A percentile compares a stretch with the other conserved stretches of the same genome.
phyloP scores from a whole-genome alignment of 805 yeast species.

The Candida sakaeoensis region DNA sequence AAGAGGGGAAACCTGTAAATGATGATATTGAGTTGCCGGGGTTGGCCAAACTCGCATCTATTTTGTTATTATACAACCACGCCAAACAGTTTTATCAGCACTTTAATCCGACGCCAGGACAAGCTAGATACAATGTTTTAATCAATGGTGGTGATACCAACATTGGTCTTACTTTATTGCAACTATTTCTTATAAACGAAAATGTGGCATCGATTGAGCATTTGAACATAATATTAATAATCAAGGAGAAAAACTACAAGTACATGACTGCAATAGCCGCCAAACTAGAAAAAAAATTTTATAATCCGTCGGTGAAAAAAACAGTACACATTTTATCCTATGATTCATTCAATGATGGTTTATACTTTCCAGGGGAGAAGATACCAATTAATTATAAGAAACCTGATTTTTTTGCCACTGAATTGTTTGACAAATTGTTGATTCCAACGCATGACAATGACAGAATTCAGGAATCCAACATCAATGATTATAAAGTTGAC shows the following conservation, averaged over 20 bases:
- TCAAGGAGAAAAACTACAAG: conserved; percentile 19
- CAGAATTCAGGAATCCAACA: conserved; percentile 16
- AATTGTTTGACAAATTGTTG: conserved; percentile 28
- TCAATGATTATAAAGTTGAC: conserved; percentile 30
- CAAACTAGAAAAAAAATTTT: conserved; percentile 14
- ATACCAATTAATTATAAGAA: conserved; percentile 33
- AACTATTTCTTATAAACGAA: conserved; percentile 17
- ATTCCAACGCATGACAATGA: conserved; percentile 16
- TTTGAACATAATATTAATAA: conserved; percentile 27
- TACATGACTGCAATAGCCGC: conserved; percentile 20
- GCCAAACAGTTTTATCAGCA: conserved; percentile 34
- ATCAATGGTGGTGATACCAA: conserved; percentile 44
- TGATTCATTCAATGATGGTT: conserved; percentile 32
- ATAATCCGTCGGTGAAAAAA: conserved; percentile 19
- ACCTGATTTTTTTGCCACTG: conserved; percentile 35
- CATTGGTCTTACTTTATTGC: conserved; percentile 34
- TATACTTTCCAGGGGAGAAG: conserved; percentile 32
- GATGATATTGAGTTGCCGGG: conserved; percentile 18
- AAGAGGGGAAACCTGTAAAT: conserved; percentile 9
- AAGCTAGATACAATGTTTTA: conserved; percentile 24
- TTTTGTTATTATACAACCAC: conserved; percentile 33
- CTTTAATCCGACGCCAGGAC: conserved; percentile 15
- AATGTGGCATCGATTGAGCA: neutral
- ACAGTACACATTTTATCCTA: conserved; percentile 27
- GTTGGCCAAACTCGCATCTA: conserved; percentile 29